phyloP scores from a whole-genome alignment of 169 alveolate genomes.

The Plasmodium inui region DNA sequence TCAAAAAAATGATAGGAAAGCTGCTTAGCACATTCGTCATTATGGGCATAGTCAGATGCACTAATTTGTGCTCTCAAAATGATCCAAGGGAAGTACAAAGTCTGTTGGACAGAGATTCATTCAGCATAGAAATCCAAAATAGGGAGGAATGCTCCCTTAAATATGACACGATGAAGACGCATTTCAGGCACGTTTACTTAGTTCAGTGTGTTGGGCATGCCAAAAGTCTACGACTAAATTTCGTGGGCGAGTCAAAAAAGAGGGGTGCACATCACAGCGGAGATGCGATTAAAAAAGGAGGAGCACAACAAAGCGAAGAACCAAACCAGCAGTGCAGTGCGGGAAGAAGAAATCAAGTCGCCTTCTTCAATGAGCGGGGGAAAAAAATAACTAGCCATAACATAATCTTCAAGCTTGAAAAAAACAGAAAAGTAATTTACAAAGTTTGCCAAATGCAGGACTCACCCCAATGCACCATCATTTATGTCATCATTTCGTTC shows the following conservation, averaged over 20 bases:
- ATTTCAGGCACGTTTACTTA: constrained; percentile 17
- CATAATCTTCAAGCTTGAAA: neutral
- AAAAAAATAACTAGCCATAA: constrained; percentile 42
- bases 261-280: neutral
- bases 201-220: constrained; percentile 22
- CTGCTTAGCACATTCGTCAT: neutral
- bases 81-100: neutral
- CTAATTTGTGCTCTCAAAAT: neutral
- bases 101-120: neutral
- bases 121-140: constrained; percentile 21
- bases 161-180: constrained; percentile 14
- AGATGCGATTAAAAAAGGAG: no score
- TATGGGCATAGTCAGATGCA: neutral
- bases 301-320: neutral
- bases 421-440: constrained; percentile 18
- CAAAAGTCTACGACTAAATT: constrained; percentile 8
- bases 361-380: constrained; percentile 12
- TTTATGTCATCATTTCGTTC: constrained; percentile 25
- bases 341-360: neutral
- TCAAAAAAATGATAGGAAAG: neutral
- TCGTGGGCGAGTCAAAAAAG: neutral
- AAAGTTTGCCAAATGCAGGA: constrained; percentile 10
- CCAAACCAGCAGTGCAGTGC: neutral
- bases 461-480: neutral
- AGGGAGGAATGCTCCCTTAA: constrained; percentile 27